Base-by-base conservation (phyloP, 1,139 yeast species). In the Sugiyamaella xylanicola region DNA sequence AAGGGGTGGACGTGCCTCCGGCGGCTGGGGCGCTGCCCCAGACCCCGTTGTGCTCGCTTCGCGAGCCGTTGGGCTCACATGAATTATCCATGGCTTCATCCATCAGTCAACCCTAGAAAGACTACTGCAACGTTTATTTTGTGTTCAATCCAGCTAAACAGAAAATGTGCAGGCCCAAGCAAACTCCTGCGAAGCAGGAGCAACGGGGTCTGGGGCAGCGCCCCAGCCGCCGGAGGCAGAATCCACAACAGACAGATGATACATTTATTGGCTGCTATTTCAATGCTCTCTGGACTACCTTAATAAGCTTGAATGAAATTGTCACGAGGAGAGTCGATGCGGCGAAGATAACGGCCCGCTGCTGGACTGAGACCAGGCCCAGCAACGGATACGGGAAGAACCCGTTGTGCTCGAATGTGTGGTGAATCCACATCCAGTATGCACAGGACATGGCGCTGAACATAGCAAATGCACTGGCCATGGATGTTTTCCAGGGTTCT, bases 371-470 rank as follows among this genome's bases (percentile, higher is more conserved):
- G 16, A 68, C 59, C 20, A 65, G 55, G n/a, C 56, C 60, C 16
- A 70, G 57, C 47, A 70, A 45, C 4, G 74, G 74, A 54, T 71
- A 71, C 11, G 74, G 74, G 54, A 63, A 70, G 57, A 67, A 65
- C n/a, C 71, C 69, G 56, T 71, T 70, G 53, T 55, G 53, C n/a
- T 54, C 32, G 39, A 51, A 60, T 5, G 70, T 62, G 51, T 60
- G 61, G 54, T 68, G 68, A 25, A 66, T 59, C 74, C 74, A 71
- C 44, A 42, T 51, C 69, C 71, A 70, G 64, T 71, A 71, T n/a
- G 59, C 68, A 8, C 54, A 61, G 2, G 68, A 62, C 21, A 66
- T 44, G 7, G 60, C 51, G 17, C 51, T 39, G 48, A 62, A 64
- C 40, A 64, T 41, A 1, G 54, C 46, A 9, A 62, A 46, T 8